Conservation (phyloP, 306 rosid genomes). For the Castanea mollissima region DNA sequence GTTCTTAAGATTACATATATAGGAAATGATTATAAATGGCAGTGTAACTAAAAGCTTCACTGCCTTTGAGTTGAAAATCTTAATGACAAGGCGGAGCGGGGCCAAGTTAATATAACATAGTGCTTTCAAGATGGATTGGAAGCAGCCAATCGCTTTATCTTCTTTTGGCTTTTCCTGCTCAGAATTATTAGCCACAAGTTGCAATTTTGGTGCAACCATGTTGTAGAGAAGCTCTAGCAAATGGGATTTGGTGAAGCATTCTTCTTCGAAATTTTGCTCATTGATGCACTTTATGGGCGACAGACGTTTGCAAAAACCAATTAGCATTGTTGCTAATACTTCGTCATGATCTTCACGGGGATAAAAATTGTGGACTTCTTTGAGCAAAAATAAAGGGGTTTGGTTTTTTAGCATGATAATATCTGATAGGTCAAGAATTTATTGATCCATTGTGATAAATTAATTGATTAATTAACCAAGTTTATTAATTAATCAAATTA, state of each 20-base stretch:
- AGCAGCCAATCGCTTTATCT: neutral
- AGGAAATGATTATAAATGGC: neutral
- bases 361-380: neutral
- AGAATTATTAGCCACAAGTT: neutral
- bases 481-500: too few species aligned
- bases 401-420: constrained; percentile 13
- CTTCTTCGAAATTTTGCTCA: neutral
- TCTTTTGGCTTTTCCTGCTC: neutral
- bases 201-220: neutral
- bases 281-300: neutral
- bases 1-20: neutral
- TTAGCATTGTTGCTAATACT: neutral
- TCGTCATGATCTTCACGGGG: neutral
- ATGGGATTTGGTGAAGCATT: neutral
- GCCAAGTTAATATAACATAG: neutral
- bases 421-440: neutral
- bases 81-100: neutral
- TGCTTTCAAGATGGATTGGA: neutral
- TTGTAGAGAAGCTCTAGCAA: constrained; percentile 10
- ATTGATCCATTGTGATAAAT: too few species aligned
- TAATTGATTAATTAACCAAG: too few species aligned
- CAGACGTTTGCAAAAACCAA: neutral
- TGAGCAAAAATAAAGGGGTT: constrained; percentile 5
- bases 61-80: neutral
- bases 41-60: neutral